Evolutionary conservation across 2,329 filamentous ascomycete genomes (phyloP).

Genomic region (Microdochium trichocladiopsis): DNA sequence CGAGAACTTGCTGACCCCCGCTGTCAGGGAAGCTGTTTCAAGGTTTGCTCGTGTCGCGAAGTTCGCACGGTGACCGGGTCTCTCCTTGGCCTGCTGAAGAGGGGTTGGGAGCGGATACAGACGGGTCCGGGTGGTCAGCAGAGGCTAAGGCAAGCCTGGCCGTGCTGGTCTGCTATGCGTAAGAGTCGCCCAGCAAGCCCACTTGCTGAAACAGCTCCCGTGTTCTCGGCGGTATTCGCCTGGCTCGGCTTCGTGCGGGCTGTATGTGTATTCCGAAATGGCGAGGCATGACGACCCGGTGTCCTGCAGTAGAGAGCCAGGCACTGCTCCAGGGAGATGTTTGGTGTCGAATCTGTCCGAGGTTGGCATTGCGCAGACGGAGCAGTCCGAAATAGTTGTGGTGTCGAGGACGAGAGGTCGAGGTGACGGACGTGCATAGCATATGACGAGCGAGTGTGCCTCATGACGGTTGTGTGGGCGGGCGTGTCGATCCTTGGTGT

Average conservation of each 20-base stretch:
- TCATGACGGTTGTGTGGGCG: not conserved
- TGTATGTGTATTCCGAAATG: no score
- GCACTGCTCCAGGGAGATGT: no score
- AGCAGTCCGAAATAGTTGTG: no score
- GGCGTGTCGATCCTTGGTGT: not conserved
- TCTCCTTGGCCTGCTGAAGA: not conserved
- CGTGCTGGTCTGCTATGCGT: not conserved
- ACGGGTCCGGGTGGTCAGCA: not conserved
- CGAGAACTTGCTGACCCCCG: not conserved
- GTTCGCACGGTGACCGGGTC: not conserved
- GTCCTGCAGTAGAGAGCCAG: no score
- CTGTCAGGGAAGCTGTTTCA: not conserved
- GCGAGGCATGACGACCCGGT: no score
- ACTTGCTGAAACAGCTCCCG: not conserved
- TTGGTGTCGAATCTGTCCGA: no score
- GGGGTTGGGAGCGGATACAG: not conserved
- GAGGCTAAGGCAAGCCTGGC: not conserved
- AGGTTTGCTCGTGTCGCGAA: not conserved
- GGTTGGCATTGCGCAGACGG: no score
- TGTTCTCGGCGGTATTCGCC: not conserved
- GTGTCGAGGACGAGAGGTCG: not conserved
- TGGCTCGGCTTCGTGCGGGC: no score
- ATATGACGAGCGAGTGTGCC: not conserved
- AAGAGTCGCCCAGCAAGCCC: not conserved
- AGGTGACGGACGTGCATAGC: not conserved